These are phyloP conservation scores for Suhomyces sp. DNA, from an alignment of 805 yeast genomes.

Conservation along the genomic window DNA sequence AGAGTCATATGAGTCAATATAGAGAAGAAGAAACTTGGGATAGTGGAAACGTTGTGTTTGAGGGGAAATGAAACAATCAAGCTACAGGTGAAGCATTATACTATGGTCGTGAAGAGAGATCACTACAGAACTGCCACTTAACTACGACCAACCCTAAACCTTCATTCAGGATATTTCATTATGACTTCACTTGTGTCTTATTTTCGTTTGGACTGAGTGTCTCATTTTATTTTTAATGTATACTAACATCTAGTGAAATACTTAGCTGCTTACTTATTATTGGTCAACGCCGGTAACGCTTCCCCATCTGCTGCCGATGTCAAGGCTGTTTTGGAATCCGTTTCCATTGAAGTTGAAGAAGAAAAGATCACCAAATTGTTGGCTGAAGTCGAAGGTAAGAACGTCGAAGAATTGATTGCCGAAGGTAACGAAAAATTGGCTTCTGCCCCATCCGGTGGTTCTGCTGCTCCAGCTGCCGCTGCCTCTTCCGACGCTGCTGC, in stretches of 20 bases:
- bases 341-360: slow-evolving; percentile 35
- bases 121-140: no score
- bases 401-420: slow-evolving; percentile 34
- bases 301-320: slow-evolving; percentile 43
- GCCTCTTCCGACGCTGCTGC: slow-evolving; percentile 25
- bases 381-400: slow-evolving; percentile 36
- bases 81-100: no score
- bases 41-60: no score
- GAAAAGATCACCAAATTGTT: slow-evolving; percentile 33
- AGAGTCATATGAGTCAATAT: background rate
- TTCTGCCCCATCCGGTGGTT: slow-evolving; percentile 33
- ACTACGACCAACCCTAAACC: no score
- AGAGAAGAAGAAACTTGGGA: background rate
- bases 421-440: slow-evolving; percentile 37
- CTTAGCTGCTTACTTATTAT: slow-evolving; percentile 48
- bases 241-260: slow-evolving; percentile 41
- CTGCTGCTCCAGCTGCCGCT: slow-evolving; percentile 28
- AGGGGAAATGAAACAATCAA: no score
- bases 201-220: background rate
- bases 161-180: no score
- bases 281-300: slow-evolving; percentile 46
- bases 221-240: background rate
- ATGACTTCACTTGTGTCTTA: background rate
- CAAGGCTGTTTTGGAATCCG: slow-evolving; percentile 40
- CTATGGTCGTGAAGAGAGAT: no score